Base-by-base conservation (phyloP, 2,329 filamentous ascomycete species). In the Ascochyta lentis region DNA sequence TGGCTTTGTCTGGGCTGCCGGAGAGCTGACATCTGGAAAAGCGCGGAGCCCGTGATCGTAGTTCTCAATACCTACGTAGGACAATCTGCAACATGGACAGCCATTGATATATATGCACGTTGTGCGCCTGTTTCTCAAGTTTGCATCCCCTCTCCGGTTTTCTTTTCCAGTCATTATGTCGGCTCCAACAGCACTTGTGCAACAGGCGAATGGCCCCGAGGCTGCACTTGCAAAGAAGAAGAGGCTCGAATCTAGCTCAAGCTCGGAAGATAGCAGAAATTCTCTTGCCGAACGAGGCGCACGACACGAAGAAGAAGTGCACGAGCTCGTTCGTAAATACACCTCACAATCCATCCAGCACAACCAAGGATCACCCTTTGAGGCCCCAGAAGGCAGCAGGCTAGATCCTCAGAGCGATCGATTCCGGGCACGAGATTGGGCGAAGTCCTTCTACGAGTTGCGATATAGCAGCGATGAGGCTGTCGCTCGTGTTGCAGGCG, bases 401-500 rank as follows among this genome's bases (percentile, higher is more conserved):
- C 64, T 81, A 24, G 76, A 81, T 54, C 79, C 79, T 0, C 66
- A 72, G 16, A 78, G 74, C 27, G 59, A 71, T 4, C 73, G 77
- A 41, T 81, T 81, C 69, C 72, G 66, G 41, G 74, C 78, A 4
- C 67, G 75, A 42, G 65, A 71, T 49, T 81, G 79, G 79, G 77
- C 78, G 2, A 78, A 76, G 57, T 73, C 77, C 4, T 77, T 81
- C 58, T 76, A 81, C 56, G 74, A 80, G 55, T 50, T 80, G 40
- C 70, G 74, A 22, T 76, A 76, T 19, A 69, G 66, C 39, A 74
- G 78, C 33, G 64, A 67, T 24, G 82, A 87, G 49, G 81, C 83
- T 0, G 75, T 86, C 41, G 72, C 77, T 53, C 81, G 78, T 58
- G 78, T 78, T 4, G 83, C 86, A 0, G 87, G 88, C 6, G 79